Evolutionary conservation across 352 stramenopile species (phyloP), one percentile per base, ranked within the genome.

Genomic region (Pythium insidiosum): DNA sequence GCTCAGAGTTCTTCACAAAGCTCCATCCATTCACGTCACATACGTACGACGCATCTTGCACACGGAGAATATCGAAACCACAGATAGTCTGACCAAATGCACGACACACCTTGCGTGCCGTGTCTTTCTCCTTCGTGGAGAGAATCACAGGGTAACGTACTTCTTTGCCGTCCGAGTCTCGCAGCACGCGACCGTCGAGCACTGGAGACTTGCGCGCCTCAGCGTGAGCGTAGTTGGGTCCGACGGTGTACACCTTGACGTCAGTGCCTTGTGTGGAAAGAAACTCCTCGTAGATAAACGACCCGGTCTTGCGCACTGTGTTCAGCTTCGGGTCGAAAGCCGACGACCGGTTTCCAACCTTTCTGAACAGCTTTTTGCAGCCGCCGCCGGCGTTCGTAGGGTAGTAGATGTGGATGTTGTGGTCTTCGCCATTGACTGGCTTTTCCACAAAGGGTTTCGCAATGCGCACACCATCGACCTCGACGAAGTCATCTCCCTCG

Each of bases 361-460:
- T 99, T 11, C 97, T 91, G 74, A 99, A 99, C 0, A 99, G 77
- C 34, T 96, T 89, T 63, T 99, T 99, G 63, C 94, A 98, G 23
- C 97, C 97, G 24, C 97, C 97, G n/a, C 97, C 97, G 16, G 96
- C 95, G 41, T 78, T 97, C 56, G 95, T 96, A 1, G 97, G 97
- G 66, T 99, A 99, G 67, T 99, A 99, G 45, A 99, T 99, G 63
- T 98, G 73, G 56, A 99, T 97, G 63, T 99, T 99, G 69, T 99
- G 97, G 72, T 99, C 94, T 53, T 99, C 97, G 19, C 93, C 95
- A 63, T 99, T 88, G 18, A 99, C 95, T 1, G 97, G 97, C 57
- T 99, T 99, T 66, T 99, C 97, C 5, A 99, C 97, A 56, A 99
- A 99, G 7, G 97, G 97, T 67, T 99, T 99, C 57, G 96, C 63